A percentile compares a stretch with the other conserved stretches of the same genome.
These are phyloP conservation scores for Wickerhamiella lipophila DNA, from an alignment of 805 yeast genomes.

Conservation along the genomic window DNA sequence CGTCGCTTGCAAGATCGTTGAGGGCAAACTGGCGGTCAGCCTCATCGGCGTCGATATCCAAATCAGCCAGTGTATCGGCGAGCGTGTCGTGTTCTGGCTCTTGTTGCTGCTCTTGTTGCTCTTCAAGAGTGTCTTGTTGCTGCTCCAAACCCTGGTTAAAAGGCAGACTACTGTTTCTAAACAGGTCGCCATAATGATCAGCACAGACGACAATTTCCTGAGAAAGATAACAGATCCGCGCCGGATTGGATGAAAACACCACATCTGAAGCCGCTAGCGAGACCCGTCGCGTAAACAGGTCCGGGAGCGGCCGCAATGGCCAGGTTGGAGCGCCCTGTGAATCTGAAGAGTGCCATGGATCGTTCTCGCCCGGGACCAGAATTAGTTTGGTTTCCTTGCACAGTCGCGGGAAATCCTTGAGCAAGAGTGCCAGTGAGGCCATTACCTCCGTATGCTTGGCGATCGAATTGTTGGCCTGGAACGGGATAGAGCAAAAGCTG, in stretches of 20 bases:
- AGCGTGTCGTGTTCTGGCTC: not conserved
- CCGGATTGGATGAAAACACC: constrained; percentile 64
- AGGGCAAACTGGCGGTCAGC: constrained; percentile 17
- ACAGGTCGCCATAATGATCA: constrained; percentile 58
- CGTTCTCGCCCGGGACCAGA: constrained; percentile 80
- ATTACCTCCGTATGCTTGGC: constrained; percentile 44
- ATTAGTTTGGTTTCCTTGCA: constrained; percentile 44
- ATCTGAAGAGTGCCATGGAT: constrained; percentile 73
- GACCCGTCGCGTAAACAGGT: constrained; percentile 54
- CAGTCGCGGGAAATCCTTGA: constrained; percentile 47
- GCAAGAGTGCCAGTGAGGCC: constrained; percentile 55
- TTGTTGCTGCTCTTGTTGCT: not conserved
- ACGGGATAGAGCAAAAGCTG: constrained; percentile 58
- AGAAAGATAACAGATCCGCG: constrained; percentile 60
- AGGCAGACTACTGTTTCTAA: constrained; percentile 50
- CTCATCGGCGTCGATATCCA: constrained; percentile 11
- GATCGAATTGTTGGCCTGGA: constrained; percentile 34
- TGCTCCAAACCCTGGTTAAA: not conserved
- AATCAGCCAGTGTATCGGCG: constrained; percentile 3
- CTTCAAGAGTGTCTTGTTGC: not conserved
- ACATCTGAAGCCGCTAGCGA: constrained; percentile 42
- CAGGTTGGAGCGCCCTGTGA: constrained; percentile 51
- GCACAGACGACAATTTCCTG: constrained; percentile 70
- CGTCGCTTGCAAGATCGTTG: constrained; percentile 8
- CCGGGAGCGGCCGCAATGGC: constrained; percentile 68